Percentiles rank a stretch among this genome's conserved stretches.
These are phyloP conservation scores for Mucor irregularis DNA, from an alignment of 371 early-diverging fungal genomes.

Conservation along the genomic window DNA sequence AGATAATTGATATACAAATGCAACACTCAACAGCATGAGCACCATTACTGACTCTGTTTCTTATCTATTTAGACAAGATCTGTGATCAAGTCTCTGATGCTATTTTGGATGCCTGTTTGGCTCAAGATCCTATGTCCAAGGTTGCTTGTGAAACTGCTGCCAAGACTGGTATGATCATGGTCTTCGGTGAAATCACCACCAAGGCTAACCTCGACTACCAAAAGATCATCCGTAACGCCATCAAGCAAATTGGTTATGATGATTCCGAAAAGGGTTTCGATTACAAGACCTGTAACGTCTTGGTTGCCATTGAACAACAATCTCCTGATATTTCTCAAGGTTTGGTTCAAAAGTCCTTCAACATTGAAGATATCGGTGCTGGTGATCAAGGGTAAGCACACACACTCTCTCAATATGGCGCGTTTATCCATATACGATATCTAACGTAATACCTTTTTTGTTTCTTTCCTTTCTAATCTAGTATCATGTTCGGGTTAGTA, in stretches of 20 bases:
- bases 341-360: slow-evolving; percentile 86
- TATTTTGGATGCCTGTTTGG: slow-evolving; percentile 98
- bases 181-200: slow-evolving; percentile 99
- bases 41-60: background rate
- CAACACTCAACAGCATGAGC: background rate
- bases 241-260: slow-evolving; percentile 99
- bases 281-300: slow-evolving; percentile 99
- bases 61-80: slow-evolving; percentile 98
- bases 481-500: slow-evolving; percentile 86
- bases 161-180: slow-evolving; percentile 99
- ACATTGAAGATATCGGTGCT: slow-evolving; percentile 97
- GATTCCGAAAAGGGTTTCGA: slow-evolving; percentile 97
- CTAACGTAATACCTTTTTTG: too few relatives aligned
- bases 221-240: slow-evolving; percentile 95
- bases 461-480: too few relatives aligned
- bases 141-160: slow-evolving; percentile 99
- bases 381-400: slow-evolving; percentile 99
- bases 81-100: slow-evolving; percentile 99
- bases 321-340: slow-evolving; percentile 98
- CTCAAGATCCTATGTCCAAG: slow-evolving; percentile 95
- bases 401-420: too few relatives aligned
- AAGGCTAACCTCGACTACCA: slow-evolving; percentile 97
- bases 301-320: slow-evolving; percentile 99
- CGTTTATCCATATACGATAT: too few relatives aligned
- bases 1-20: slow-evolving; percentile 15